Evolutionary conservation across 2,329 filamentous ascomycete genomes (phyloP), one percentile per base, ranked within the genome.

Genomic region (Albifimbria verrucaria): DNA sequence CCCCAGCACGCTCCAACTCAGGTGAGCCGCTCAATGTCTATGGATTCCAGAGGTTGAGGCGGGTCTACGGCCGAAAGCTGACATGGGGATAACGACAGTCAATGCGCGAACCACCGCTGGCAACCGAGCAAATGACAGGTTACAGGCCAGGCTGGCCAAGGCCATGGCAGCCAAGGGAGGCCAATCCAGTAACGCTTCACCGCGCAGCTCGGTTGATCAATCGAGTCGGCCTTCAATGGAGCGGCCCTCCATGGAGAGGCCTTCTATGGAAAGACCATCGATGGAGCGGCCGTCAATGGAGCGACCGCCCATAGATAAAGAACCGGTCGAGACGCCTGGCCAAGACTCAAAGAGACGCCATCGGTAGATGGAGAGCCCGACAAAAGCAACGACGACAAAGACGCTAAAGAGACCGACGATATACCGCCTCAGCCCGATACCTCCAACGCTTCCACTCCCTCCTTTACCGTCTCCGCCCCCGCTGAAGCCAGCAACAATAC

Each of bases 121-220:
- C 57, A 81, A 65, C 43, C 75, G 84, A 59, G 76, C 82, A 55
- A 94, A 91, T 71, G 92, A 95, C 62, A 85, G 92, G 50, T 77
- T 99, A 43, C 92, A 97, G 67, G 92, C 96, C 68, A 83, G 92
- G 56, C 79, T 99, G 55, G 93, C 93, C 25, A 90, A 90, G 65
- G 94, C 92, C 25, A 84, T 97, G 63, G 90, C 87, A 3, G 87
- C 87, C 54, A 90, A 88, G 65, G 82, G 79, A 50, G 55, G 59
- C 18, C 62, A 61, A 25, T 53, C 58, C 12, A 57, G 51, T 12
- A 46, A 48, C 61, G 74, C 21, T 18, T 73, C 71, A 26, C 69
- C 70, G 7, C 66, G 71, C 24, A 70, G 65, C 53, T 73, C 71
- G 7, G 53, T 67, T 72, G 79, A 57, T 49, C 62, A 61, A 20